Base-by-base conservation (phyloP, 805 yeast species). In the Yarrowia deformans region DNA sequence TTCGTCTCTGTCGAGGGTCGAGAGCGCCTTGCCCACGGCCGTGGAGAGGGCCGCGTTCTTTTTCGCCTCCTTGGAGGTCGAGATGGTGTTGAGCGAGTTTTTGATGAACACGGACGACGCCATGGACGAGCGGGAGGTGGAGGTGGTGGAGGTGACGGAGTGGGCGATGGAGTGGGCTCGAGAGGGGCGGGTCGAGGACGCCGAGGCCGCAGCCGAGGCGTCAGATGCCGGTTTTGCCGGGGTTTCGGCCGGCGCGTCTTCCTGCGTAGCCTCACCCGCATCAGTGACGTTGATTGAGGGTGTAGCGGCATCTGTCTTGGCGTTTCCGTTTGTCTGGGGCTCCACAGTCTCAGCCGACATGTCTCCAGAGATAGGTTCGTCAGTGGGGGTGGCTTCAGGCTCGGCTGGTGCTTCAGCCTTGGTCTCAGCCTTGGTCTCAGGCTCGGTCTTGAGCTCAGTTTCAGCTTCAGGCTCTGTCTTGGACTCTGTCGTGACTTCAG, bases 1-100 rank as follows among this genome's bases (percentile, higher is more conserved):
- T 29, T 45, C 78, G 32, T 39, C 52, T 37, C 46, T 8, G 8
- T 43, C 70, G 43, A 70, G 72, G 75, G 69, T 71, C 69, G 76
- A 76, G 10, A 79, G 64, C 1, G 80, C 84, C 54, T 75, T 74
- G 29, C 72, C 71, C 16, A 79, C 75, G 18, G 82, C 79, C 35
- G 72, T 73, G 48, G 75, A 77, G 71, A 77, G 79, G 48, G 79
- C 80, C 1, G 82, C 76, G 69, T 81, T 78, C 70, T 85, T 84
- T 70, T 83, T 83, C 16, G 87, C 86, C 52, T 90, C 95, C 74
- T 88, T 89, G 70, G 85, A 83, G 42, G 77, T 81, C 49, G 85
- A 76, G 71, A 90, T 87, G 16, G 80, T 73, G 70, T 87, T 87
- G 71, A 90, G 83, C 2, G 92, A 86, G 68, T 83, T 83, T 72